Conservation (phyloP, 1,284 basidiomycete genomes). For the Melampsora americana region DNA sequence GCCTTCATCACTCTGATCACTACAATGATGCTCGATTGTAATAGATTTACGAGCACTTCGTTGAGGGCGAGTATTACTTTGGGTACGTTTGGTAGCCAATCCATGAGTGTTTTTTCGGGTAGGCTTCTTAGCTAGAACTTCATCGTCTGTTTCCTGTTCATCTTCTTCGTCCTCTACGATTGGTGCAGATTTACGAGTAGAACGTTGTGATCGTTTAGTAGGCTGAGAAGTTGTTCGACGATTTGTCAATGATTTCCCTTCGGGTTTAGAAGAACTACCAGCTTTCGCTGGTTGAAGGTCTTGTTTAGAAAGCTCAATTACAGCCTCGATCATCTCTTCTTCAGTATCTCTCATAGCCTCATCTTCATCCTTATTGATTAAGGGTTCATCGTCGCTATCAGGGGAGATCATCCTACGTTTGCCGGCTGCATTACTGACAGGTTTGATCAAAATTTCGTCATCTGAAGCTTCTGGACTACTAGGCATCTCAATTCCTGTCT, state of each 20-base stretch:
- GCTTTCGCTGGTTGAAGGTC: neutral
- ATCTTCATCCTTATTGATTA: neutral
- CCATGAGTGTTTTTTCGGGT: neutral
- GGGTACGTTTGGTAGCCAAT: neutral
- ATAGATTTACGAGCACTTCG: neutral
- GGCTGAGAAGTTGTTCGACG: no score
- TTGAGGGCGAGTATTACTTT: neutral
- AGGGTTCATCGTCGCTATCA: neutral
- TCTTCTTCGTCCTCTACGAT: neutral
- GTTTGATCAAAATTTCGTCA: neutral
- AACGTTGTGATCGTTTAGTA: no score
- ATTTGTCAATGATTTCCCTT: no score
- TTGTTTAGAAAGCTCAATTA: constrained; percentile 32
- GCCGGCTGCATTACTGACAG: neutral
- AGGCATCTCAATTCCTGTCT: neutral
- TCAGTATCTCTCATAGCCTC: neutral
- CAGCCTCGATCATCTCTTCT: constrained; percentile 37
- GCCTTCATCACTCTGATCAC: neutral
- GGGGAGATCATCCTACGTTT: neutral
- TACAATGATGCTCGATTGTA: neutral
- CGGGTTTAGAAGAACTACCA: neutral
- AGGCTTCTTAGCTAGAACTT: neutral
- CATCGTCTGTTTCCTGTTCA: constrained; percentile 10
- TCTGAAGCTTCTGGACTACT: neutral
- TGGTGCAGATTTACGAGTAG: no score